These are phyloP conservation scores for Colletotrichum sansevieriae DNA, from an alignment of 2,329 filamentous ascomycete genomes.

Conservation along the genomic window DNA sequence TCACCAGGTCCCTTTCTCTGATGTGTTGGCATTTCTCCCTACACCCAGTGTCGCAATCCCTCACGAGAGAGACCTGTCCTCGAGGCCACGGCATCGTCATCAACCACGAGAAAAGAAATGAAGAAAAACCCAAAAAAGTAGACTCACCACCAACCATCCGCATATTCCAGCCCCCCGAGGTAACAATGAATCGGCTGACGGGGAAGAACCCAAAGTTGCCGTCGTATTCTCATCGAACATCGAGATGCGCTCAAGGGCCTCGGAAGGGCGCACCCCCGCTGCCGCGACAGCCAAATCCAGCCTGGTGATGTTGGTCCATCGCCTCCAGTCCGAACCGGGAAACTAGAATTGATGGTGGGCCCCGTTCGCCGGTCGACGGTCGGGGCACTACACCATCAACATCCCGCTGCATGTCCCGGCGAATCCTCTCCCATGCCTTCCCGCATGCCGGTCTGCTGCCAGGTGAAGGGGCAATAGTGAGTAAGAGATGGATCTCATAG, in stretches of 20 bases:
- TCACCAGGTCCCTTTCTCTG: slow-evolving; percentile 39
- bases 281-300: slow-evolving; percentile 13
- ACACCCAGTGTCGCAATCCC: slow-evolving; percentile 30
- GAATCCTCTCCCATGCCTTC: slow-evolving; percentile 30
- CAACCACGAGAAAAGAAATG: neutral
- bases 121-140: neutral
- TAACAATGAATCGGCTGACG: slow-evolving; percentile 16
- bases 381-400: slow-evolving; percentile 19
- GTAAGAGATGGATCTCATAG: no score
- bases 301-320: neutral
- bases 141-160: neutral
- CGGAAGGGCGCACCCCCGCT: neutral
- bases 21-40: slow-evolving; percentile 40
- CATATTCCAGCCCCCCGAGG: neutral
- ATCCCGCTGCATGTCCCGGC: slow-evolving; percentile 25
- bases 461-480: neutral
- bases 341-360: slow-evolving; percentile 19
- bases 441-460: slow-evolving; percentile 31
- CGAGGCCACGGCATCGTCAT: slow-evolving; percentile 22
- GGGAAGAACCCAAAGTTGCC: neutral
- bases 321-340: neutral
- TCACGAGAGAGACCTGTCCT: slow-evolving; percentile 1
- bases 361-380: slow-evolving; percentile 11
- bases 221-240: slow-evolving; percentile 20
- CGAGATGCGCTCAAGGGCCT: slow-evolving; percentile 21